Conservation (phyloP, 768 basidiomycete species). For the Leccinum longicurvipes region DNA sequence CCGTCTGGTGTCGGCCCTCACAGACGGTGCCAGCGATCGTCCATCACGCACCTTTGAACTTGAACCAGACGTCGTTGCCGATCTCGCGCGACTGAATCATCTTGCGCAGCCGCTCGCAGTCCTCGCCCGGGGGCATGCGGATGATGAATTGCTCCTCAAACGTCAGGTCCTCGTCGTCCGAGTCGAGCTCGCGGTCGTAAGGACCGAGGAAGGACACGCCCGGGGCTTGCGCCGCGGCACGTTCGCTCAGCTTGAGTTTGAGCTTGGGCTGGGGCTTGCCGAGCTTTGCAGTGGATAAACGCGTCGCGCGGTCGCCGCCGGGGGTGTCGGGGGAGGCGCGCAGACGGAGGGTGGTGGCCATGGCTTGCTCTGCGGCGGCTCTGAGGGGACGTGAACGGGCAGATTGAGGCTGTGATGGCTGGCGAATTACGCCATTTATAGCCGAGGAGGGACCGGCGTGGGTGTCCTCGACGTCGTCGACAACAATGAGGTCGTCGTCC, state of each 20-base stretch:
- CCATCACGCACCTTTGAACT: slow-evolving; percentile 76
- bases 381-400: slow-evolving; percentile 32
- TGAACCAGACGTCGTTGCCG: slow-evolving; percentile 89
- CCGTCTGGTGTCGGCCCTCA: slow-evolving; percentile 9
- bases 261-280: slow-evolving; percentile 67
- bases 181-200: slow-evolving; percentile 93
- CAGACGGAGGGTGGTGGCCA: slow-evolving; percentile 34
- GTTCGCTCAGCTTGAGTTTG: slow-evolving; percentile 85
- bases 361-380: slow-evolving; percentile 33
- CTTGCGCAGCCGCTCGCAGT: slow-evolving; percentile 75
- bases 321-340: slow-evolving; percentile 26
- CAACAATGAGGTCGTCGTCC: slow-evolving; percentile 62
- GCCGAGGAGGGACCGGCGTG: slow-evolving; percentile 37
- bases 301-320: slow-evolving; percentile 52
- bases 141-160: slow-evolving; percentile 98
- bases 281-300: slow-evolving; percentile 47
- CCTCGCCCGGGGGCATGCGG: slow-evolving; percentile 81
- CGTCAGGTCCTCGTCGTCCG: slow-evolving; percentile 89
- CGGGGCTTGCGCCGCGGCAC: slow-evolving; percentile 73
- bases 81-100: slow-evolving; percentile 79
- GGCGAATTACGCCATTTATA: slow-evolving; percentile 23
- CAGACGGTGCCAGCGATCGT: not conserved
- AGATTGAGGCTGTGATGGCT: slow-evolving; percentile 16
- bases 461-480: slow-evolving; percentile 53
- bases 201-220: slow-evolving; percentile 87